These are phyloP conservation scores for Keithomyces neogunnii DNA, from an alignment of 2,329 filamentous ascomycete species.

Conservation along the genomic window DNA sequence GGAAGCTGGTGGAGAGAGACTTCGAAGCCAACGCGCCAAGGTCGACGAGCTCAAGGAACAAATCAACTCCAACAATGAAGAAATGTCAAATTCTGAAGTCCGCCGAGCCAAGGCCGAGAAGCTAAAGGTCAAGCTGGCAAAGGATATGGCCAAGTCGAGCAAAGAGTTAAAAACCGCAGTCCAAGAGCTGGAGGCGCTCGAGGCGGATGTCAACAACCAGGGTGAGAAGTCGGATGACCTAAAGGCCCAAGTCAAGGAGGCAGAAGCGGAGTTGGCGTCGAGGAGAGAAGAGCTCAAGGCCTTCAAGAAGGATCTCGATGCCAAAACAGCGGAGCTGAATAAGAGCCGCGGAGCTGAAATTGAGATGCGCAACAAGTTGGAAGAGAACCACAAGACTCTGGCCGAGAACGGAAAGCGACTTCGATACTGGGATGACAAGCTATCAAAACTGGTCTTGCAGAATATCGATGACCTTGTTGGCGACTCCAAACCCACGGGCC, in stretches of 20 bases:
- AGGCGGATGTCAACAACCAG: slow-evolving; percentile 72
- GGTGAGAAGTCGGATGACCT: slow-evolving; percentile 66
- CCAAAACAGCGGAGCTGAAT: slow-evolving; percentile 78
- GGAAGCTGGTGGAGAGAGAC: slow-evolving; percentile 90
- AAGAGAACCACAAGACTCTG: slow-evolving; percentile 88
- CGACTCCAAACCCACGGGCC: slow-evolving; percentile 17
- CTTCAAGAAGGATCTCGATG: slow-evolving; percentile 79
- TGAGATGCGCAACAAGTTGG: slow-evolving; percentile 96
- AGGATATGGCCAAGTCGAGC: slow-evolving; percentile 68
- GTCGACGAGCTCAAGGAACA: slow-evolving; percentile 85
- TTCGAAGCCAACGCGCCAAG: slow-evolving; percentile 81
- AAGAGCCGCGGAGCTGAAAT: slow-evolving; percentile 85
- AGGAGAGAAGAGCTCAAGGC: slow-evolving; percentile 74
- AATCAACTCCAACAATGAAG: slow-evolving; percentile 71
- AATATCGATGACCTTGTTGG: slow-evolving; percentile 63
- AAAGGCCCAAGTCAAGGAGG: slow-evolving; percentile 67
- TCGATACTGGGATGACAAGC: slow-evolving; percentile 83
- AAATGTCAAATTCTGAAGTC: slow-evolving; percentile 79
- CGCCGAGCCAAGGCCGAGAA: slow-evolving; percentile 91
- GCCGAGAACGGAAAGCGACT: slow-evolving; percentile 77
- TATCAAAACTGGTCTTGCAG: slow-evolving; percentile 74
- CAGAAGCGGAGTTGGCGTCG: slow-evolving; percentile 65
- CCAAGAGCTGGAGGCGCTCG: slow-evolving; percentile 67
- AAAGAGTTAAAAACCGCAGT: slow-evolving; percentile 68
- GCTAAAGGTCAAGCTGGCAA: slow-evolving; percentile 77